Conservation (phyloP, 116 monocot genomes). For the Cymodocea nodosa region DNA sequence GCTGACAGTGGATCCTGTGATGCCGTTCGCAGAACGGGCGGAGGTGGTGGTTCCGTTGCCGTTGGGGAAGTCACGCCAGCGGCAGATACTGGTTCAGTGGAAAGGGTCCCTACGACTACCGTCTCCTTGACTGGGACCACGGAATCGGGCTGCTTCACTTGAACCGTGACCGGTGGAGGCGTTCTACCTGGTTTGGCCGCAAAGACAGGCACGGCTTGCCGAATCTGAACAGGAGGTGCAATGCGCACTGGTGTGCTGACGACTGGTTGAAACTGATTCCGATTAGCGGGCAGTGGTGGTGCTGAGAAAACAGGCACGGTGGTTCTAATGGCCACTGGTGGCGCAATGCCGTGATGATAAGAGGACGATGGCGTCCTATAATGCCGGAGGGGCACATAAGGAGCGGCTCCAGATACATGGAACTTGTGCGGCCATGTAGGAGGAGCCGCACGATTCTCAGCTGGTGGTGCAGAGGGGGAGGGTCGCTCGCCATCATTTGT, state of each 20-base stretch:
- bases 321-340: constrained; percentile 76
- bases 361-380: constrained; percentile 24
- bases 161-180: constrained; percentile 2
- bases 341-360: constrained; percentile 41
- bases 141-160: background rate
- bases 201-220: constrained; percentile 54
- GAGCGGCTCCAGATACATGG: constrained; percentile 51
- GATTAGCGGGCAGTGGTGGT: constrained; percentile 24
- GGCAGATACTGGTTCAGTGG: background rate
- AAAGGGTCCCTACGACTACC: too few species aligned
- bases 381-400: constrained; percentile 56
- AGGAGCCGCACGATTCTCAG: constrained; percentile 1
- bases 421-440: constrained; percentile 37
- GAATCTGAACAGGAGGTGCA: constrained; percentile 58
- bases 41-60: background rate
- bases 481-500: background rate
- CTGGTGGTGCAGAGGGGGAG: background rate
- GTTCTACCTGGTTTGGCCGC: constrained; percentile 30
- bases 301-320: constrained; percentile 81
- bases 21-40: too few species aligned
- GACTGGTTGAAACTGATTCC: constrained; percentile 1
- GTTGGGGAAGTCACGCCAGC: background rate
- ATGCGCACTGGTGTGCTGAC: constrained; percentile 17
- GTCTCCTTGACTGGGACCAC: background rate
- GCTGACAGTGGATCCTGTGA: background rate